Evolutionary conservation across 2,329 filamentous ascomycete genomes (phyloP).

Genomic region (Penicillium polonicum): DNA sequence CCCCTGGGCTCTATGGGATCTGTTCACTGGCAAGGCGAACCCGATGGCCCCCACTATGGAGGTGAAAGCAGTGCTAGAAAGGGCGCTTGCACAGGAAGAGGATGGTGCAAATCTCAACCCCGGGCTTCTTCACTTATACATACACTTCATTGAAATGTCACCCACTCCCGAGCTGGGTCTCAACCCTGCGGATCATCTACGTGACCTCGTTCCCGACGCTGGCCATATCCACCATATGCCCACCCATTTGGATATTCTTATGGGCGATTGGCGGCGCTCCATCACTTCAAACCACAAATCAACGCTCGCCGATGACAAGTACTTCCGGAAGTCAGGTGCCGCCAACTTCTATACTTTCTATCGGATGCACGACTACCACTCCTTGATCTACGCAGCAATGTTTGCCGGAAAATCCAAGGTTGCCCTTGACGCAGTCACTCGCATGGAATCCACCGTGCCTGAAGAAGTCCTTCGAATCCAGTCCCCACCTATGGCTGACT

Average conservation of each 20-base stretch:
- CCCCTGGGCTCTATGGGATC: conserved; percentile 63
- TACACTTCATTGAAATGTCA: conserved; percentile 76
- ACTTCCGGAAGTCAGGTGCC: conserved; percentile 55
- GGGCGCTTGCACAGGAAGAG: conserved; percentile 51
- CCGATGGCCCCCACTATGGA: conserved; percentile 56
- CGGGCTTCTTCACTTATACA: conserved; percentile 70
- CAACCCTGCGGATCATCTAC: conserved; percentile 57
- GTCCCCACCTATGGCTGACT: conserved; percentile 74
- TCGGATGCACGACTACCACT: conserved; percentile 69
- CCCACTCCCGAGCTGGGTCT: conserved; percentile 61
- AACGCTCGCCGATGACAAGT: conserved; percentile 65
- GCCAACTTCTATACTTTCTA: conserved; percentile 74
- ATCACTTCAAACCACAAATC: conserved; percentile 65
- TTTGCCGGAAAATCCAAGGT: conserved; percentile 64
- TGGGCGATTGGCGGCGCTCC: conserved; percentile 66
- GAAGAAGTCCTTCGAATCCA: conserved; percentile 62
- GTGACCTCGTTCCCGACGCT: conserved; percentile 63
- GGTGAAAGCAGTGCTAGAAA: conserved; percentile 57
- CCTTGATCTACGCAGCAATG: conserved; percentile 72
- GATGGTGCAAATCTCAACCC: conserved; percentile 57
- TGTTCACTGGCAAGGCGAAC: conserved; percentile 56
- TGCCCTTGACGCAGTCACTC: conserved; percentile 58
- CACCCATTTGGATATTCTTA: conserved; percentile 68
- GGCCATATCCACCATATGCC: conserved; percentile 74
- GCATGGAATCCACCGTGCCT: conserved; percentile 62